Conservation (phyloP, 768 basidiomycete species). For the Rossbeevera mucosa region DNA sequence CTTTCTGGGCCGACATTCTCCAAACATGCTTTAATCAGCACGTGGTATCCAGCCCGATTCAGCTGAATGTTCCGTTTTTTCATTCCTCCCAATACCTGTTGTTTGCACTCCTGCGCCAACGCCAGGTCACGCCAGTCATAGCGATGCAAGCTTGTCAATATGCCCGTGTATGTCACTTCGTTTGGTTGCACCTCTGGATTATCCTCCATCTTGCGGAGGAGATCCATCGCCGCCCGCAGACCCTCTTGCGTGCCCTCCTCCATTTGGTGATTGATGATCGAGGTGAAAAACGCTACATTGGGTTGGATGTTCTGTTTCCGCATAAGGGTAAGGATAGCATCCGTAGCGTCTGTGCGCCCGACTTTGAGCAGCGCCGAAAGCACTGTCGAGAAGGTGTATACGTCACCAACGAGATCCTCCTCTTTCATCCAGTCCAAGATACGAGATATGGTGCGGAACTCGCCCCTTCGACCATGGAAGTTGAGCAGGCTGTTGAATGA, state of each 20-base stretch:
- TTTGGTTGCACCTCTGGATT: constrained; percentile 52
- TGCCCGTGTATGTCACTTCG: constrained; percentile 77
- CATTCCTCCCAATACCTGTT: constrained; percentile 57
- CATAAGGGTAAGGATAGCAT: constrained; percentile 70
- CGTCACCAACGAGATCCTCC: constrained; percentile 61
- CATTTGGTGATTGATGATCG: constrained; percentile 75
- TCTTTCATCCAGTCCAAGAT: constrained; percentile 55
- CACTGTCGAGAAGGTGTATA: constrained; percentile 83
- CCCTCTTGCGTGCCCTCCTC: constrained; percentile 48
- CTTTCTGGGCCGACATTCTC: constrained; percentile 48
- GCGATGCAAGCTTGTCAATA: constrained; percentile 70
- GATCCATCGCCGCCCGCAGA: constrained; percentile 58
- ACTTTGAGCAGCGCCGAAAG: constrained; percentile 71
- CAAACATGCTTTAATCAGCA: constrained; percentile 66
- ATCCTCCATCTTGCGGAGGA: constrained; percentile 74
- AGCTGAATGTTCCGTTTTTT: constrained; percentile 47
- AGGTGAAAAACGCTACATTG: constrained; percentile 70
- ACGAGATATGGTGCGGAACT: constrained; percentile 57
- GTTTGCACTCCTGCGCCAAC: constrained; percentile 43
- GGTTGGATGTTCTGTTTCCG: constrained; percentile 64
- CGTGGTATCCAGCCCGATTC: constrained; percentile 69
- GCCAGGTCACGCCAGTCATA: constrained; percentile 45
- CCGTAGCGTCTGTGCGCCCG: constrained; percentile 61
- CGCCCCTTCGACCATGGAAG: constrained; percentile 56
- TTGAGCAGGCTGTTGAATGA: constrained; percentile 80